Evolutionary conservation across 1,139 yeast genomes (phyloP).

Genomic region (Candida gigantensis): DNA sequence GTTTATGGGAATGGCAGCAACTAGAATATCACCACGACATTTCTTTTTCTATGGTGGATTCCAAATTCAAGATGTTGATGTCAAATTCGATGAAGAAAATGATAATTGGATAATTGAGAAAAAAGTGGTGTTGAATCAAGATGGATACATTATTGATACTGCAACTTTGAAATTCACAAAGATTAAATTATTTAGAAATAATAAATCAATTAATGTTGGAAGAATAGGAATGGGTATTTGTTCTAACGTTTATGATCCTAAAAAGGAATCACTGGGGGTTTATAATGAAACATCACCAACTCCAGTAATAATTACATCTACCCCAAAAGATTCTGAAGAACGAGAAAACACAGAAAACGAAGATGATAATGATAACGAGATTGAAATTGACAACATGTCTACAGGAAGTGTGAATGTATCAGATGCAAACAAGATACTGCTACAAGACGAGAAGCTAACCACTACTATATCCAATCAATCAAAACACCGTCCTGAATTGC

Average conservation of each 20-base stretch:
- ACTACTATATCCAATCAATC: slow-evolving; percentile 7
- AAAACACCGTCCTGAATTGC: slow-evolving; percentile 11
- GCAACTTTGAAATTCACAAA: slow-evolving; percentile 33
- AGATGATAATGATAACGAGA: no score
- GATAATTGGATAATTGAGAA: slow-evolving; percentile 43
- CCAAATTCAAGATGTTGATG: slow-evolving; percentile 26
- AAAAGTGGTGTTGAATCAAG: slow-evolving; percentile 31
- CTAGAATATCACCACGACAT: slow-evolving; percentile 37
- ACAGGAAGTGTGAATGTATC: no score
- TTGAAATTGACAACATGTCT: no score
- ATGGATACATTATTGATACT: slow-evolving; percentile 41
- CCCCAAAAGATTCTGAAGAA: not conserved
- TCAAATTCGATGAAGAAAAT: slow-evolving; percentile 22
- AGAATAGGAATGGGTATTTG: slow-evolving; percentile 26
- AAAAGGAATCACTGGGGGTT: not conserved
- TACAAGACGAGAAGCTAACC: no score
- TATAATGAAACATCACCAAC: slow-evolving; percentile 1
- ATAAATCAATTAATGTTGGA: slow-evolving; percentile 19
- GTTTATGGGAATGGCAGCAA: slow-evolving; percentile 29
- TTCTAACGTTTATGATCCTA: slow-evolving; percentile 14
- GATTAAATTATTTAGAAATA: slow-evolving; percentile 24
- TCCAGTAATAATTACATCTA: not conserved
- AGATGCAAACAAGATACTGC: no score
- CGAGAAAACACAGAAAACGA: no score
- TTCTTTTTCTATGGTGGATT: slow-evolving; percentile 48